Evolutionary conservation across 2,329 filamentous ascomycete species (phyloP).

Genomic region (Colletotrichum phormii): DNA sequence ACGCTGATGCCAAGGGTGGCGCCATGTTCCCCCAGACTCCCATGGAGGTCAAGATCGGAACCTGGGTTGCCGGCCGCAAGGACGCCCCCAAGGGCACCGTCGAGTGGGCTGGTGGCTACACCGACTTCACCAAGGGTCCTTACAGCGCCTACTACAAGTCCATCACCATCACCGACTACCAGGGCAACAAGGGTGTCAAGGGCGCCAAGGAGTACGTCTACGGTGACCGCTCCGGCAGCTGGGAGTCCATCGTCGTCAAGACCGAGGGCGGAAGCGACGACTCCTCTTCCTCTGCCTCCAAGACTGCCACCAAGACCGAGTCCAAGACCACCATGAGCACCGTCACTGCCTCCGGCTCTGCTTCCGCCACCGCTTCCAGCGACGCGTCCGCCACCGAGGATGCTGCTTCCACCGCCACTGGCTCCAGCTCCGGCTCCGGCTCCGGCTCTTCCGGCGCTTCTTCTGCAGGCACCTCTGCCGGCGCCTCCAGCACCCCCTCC

Average conservation of each 20-base stretch:
- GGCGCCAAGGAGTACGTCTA: conserved; percentile 65
- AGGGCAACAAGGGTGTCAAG: conserved; percentile 55
- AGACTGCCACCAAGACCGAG: conserved; percentile 34
- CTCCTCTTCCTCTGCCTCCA: conserved; percentile 34
- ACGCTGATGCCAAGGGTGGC: conserved; percentile 69
- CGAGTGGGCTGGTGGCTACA: conserved; percentile 72
- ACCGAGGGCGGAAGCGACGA: conserved; percentile 33
- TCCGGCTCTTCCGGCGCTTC: conserved; percentile 1
- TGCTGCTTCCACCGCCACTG: conserved; percentile 15
- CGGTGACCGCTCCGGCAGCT: conserved; percentile 60
- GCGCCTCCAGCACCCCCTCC: conserved; percentile 14
- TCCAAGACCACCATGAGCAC: conserved; percentile 36
- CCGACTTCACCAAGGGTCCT: conserved; percentile 63
- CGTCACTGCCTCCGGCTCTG: conserved; percentile 25
- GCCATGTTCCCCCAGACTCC: conserved; percentile 78
- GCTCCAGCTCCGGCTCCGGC: conserved; percentile 14
- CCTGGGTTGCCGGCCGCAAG: conserved; percentile 71
- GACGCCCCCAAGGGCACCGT: conserved; percentile 77
- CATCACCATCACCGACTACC: conserved; percentile 65
- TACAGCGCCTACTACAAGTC: conserved; percentile 69
- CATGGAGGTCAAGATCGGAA: conserved; percentile 77
- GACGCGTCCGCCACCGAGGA: conserved; percentile 17
- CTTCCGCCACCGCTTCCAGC: conserved; percentile 16
- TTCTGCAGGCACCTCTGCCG: conserved; percentile 13
- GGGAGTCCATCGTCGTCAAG: conserved; percentile 62